Percentiles rank a stretch among this genome's conserved stretches.
phyloP scores from a whole-genome alignment of 495 filamentous ascomycete species.

The Hypoxylon intermedium region DNA sequence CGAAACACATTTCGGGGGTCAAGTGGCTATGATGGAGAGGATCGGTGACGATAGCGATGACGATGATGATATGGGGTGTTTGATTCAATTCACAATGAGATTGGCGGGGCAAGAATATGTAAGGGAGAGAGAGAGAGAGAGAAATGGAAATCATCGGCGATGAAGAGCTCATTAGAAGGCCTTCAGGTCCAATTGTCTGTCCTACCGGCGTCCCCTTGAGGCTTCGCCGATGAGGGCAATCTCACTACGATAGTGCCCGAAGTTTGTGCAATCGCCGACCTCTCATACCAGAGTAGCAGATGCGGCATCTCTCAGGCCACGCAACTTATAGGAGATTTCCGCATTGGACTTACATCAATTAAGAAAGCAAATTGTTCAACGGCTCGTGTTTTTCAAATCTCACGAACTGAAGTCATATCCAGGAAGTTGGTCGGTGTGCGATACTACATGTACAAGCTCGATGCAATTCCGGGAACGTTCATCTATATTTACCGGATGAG shows the following conservation, averaged over 20 bases:
- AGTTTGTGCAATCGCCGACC: constrained; percentile 24
- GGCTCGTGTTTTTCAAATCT: too few species aligned
- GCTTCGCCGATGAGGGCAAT: constrained; percentile 32
- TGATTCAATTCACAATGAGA: constrained; percentile 6
- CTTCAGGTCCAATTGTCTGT: background rate
- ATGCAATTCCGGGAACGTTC: background rate
- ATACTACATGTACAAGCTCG: too few species aligned
- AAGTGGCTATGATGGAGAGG: constrained; percentile 1
- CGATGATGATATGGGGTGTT: constrained; percentile 5
- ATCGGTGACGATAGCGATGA: background rate
- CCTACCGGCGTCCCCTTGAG: constrained; percentile 19
- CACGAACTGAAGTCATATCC: too few species aligned
- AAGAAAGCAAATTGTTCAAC: too few species aligned
- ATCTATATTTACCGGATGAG: background rate
- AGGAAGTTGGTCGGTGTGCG: too few species aligned
- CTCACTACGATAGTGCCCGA: constrained; percentile 22
- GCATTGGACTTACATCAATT: too few species aligned
- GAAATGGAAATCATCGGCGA: background rate
- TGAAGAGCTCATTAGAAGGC: background rate
- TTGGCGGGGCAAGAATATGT: background rate
- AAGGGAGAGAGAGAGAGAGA: constrained; percentile 6
- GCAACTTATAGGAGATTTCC: background rate
- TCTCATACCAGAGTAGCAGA: background rate
- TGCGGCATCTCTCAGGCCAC: background rate
- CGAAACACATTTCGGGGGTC: constrained; percentile 47